Conservation (phyloP, 2,329 filamentous ascomycete species). For the Ophiostoma angusticollis region DNA sequence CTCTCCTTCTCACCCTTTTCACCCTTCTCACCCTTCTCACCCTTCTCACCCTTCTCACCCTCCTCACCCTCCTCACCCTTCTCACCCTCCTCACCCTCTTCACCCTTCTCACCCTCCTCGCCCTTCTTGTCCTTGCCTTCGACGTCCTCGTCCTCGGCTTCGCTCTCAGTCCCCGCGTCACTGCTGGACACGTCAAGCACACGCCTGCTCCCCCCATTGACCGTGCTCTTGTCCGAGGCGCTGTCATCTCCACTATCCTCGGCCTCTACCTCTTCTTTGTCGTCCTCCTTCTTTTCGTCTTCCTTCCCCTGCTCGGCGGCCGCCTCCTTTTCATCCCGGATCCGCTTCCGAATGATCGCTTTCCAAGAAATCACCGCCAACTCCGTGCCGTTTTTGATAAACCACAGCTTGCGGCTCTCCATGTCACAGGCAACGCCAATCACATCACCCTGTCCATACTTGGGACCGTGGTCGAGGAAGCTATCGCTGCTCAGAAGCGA, state of each 20-base stretch:
- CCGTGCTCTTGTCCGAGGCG: no score
- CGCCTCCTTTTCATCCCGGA: background rate
- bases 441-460: background rate
- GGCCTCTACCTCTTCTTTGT: background rate
- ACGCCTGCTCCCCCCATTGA: no score
- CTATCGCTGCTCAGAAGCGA: background rate
- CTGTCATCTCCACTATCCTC: background rate
- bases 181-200: no score
- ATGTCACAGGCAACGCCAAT: conserved; percentile 2
- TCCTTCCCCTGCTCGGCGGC: background rate
- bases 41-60: no score
- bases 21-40: no score
- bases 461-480: background rate
- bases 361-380: background rate
- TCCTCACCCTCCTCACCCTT: background rate
- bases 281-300: background rate
- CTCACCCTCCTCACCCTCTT: background rate
- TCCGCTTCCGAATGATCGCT: background rate
- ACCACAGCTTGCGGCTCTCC: background rate
- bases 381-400: background rate
- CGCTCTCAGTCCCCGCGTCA: no score
- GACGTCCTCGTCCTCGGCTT: background rate
- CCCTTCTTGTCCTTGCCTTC: background rate
- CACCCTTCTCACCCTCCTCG: no score
- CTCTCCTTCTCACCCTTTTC: background rate